phyloP scores from a whole-genome alignment of 2,329 filamentous ascomycete species.

The Monosporascus sp. region DNA sequence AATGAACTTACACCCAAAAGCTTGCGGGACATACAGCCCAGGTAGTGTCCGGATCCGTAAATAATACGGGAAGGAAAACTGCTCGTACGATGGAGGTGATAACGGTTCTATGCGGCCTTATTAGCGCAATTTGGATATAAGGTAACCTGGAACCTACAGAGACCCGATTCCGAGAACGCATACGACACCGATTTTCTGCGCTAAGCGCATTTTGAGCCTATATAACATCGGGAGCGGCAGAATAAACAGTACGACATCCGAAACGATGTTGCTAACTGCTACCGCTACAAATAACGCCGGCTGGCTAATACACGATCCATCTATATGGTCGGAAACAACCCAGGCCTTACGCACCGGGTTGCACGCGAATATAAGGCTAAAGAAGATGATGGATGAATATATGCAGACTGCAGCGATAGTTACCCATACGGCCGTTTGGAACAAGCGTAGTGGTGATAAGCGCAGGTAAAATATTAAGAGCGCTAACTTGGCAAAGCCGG shows the following conservation, averaged over 20 bases:
- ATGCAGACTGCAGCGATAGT: constrained; percentile 11
- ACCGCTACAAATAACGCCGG: constrained; percentile 36
- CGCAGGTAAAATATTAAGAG: constrained; percentile 19
- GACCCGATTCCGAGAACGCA: constrained; percentile 35
- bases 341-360: constrained; percentile 16
- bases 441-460: constrained; percentile 16
- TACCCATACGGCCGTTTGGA: constrained; percentile 9
- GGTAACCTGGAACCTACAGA: constrained; percentile 16
- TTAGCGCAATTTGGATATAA: background rate
- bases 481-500: constrained; percentile 20
- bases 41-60: constrained; percentile 1
- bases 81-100: constrained; percentile 5
- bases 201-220: constrained; percentile 31
- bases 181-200: constrained; percentile 33
- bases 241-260: constrained; percentile 33
- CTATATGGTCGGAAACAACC: constrained; percentile 13
- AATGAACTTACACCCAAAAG: constrained; percentile 6
- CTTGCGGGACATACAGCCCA: constrained; percentile 1
- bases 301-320: constrained; percentile 30
- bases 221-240: constrained; percentile 34
- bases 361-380: constrained; percentile 17
- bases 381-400: background rate
- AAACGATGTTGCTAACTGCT: constrained; percentile 35
- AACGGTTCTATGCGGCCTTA: background rate
- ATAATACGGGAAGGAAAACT: background rate